Base-by-base conservation (phyloP, 108 stramenopile genomes). In the Fragilaria crotonensis region DNA sequence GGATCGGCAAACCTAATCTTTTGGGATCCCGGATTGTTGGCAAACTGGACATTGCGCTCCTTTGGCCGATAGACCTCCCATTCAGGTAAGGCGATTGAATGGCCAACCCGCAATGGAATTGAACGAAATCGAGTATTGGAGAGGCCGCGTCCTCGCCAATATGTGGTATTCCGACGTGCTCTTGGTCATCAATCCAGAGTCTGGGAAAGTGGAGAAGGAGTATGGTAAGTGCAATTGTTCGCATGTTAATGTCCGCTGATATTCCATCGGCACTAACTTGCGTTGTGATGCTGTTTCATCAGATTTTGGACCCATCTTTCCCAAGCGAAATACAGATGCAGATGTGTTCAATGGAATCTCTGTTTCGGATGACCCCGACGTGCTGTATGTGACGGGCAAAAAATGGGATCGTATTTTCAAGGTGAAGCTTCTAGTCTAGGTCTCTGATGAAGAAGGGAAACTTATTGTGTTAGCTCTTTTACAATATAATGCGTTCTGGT, bases 281-380 rank as follows among this genome's bases (percentile, higher is more conserved):
- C 14, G n/a, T 33, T 49, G 19, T 5, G 25, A 0, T 11, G 28
- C 26, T 33, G 11, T 49, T 56, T 53, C 21, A 18, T 26, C 27
- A 87, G 87, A 92, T 60, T 83, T 93, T 63, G 62, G 66, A 11
- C 18, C 41, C 9, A 53, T 93, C 1, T 93, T 80, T 76, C 84
- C 84, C 4, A 58, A 58, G 30, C 18, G 19, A 18, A 71, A 75
- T 21, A n/a, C 25, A 2, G 62, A 59, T 7, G 82, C 80, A 28
- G 83, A 93, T 67, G 87, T 89, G 23, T 60, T 93, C 5, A 93
- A 93, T 72, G 91, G 91, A 14, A 89, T 93, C 33, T 89, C 91
- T 0, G 67, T 89, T 27, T 87, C 84, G 0, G 57, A 59, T 21
- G 80, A 89, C 57, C 73, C 81, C 27, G 83, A 81, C 30, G 55